Percentiles rank a stretch among this genome's conserved stretches.
These are phyloP conservation scores for Shiraia bambusicola DNA, from an alignment of 2,329 filamentous ascomycete genomes.

Conservation along the genomic window DNA sequence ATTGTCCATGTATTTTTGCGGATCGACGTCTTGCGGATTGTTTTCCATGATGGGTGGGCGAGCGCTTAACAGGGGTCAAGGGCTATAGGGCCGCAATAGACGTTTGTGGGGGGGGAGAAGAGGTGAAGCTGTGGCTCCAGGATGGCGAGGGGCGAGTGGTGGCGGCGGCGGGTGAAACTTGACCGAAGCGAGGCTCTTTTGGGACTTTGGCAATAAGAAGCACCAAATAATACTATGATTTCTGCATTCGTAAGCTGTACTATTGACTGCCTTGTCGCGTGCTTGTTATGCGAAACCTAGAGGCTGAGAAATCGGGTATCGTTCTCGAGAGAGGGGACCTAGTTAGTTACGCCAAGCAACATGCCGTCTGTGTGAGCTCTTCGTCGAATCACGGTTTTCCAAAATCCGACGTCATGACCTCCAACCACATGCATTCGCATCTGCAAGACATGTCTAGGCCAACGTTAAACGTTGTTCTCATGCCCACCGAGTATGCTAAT, in stretches of 20 bases:
- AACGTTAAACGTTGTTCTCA: too few species aligned
- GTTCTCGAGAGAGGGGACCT: conserved; percentile 10
- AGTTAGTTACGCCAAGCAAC: conserved; percentile 15
- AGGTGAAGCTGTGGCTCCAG: conserved; percentile 36
- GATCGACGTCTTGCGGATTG: conserved; percentile 38
- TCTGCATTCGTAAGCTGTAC: conserved; percentile 3
- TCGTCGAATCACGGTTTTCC: conserved; percentile 13
- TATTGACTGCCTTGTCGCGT: conserved; percentile 33
- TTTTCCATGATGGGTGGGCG: conserved; percentile 41
- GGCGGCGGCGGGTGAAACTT: conserved; percentile 35
- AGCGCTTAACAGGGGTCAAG: conserved; percentile 14
- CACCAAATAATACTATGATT: conserved; percentile 15
- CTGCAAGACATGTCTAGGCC: too few species aligned
- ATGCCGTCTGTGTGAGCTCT: conserved; percentile 1
- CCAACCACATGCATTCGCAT: background rate
- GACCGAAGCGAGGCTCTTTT: conserved; percentile 37
- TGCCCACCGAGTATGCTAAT: too few species aligned
- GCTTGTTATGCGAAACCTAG: conserved; percentile 27
- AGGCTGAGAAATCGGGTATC: conserved; percentile 21
- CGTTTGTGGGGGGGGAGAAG: conserved; percentile 26
- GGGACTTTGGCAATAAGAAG: conserved; percentile 1
- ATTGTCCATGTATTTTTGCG: conserved; percentile 68
- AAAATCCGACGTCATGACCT: conserved; percentile 3
- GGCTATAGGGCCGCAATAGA: conserved; percentile 26
- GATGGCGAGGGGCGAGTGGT: conserved; percentile 34